Evolutionary conservation across 2,329 filamentous ascomycete species (phyloP), one percentile per base, ranked within the genome.

Genomic region (Pyricularia pennisetigena): DNA sequence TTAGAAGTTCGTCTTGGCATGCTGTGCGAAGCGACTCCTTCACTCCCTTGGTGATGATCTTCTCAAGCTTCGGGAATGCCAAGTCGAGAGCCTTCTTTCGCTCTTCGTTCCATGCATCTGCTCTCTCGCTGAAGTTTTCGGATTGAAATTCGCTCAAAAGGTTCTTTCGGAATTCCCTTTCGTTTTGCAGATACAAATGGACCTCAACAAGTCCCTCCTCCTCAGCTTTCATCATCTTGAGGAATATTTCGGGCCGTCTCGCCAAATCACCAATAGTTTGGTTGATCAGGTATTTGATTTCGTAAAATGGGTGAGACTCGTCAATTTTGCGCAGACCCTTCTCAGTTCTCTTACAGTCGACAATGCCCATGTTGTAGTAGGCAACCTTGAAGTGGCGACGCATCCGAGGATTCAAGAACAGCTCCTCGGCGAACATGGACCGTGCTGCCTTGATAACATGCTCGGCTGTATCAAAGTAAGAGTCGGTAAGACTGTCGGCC

Each of bases 201-300:
- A 99, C 92, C 69, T 97, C 92, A 16, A 99, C 86, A 1, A 99
- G 82, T 2, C 94, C 94, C 76, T 99, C 95, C 74, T 95, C 91
- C 77, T 99, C 95, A 1, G 95, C 95, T 77, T 93, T 96, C 78
- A 98, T 88, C 95, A 99, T 99, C 79, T 96, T 94, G 68, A 99
- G 81, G 76, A 95, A 99, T 29, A 97, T 83, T 71, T 97, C 94
- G 1, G 95, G 95, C 67, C 91, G 89, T 67, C 88, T 87, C 2
- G 93, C 90, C 69, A 98, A 86, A 72, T 95, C 91, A 61, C 83
- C 82, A 70, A 97, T 90, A 8, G 92, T 91, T 78, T 97, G 94
- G 73, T 95, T 93, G 71, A 93, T 88, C 24, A 99, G 84, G 74
- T 99, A 99, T 78, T 99, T 97, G 82, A 99, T 92, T 78, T 98